phyloP scores from a whole-genome alignment of 192 early-diverging fungal genomes.

The Linnemannia hyalina region DNA sequence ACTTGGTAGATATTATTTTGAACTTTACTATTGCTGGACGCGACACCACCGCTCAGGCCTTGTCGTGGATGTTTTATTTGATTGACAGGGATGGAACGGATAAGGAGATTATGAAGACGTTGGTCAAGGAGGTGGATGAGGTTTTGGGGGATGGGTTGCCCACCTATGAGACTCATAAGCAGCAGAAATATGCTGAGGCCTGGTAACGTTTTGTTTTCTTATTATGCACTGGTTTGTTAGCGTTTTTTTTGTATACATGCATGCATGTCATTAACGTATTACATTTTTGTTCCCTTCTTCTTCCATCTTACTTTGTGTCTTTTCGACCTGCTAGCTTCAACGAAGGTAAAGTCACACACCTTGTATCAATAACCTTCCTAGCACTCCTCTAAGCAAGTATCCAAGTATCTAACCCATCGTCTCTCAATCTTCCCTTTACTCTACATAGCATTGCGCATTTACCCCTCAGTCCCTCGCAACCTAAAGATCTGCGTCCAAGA shows the following conservation, averaged over 20 bases:
- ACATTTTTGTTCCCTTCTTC: not conserved
- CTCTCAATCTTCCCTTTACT: not conserved
- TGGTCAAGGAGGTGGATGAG: conserved; percentile 53
- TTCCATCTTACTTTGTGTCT: not conserved
- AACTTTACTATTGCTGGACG: conserved; percentile 62
- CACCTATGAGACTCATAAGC: conserved; percentile 37
- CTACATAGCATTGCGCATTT: conserved; percentile 63
- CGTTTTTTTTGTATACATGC: not conserved
- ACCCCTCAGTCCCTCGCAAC: conserved; percentile 74
- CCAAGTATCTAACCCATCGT: not conserved
- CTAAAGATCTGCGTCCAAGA: conserved; percentile 68
- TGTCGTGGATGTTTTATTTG: conserved; percentile 68
- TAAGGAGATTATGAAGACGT: conserved; percentile 23
- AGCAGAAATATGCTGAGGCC: conserved; percentile 39
- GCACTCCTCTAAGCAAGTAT: not conserved
- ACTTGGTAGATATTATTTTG: conserved; percentile 60
- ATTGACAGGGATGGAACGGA: conserved; percentile 43
- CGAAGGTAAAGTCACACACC: conserved; percentile 15
- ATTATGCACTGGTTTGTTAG: not conserved
- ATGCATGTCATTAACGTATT: not conserved
- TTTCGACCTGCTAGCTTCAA: conserved; percentile 8
- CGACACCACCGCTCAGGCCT: conserved; percentile 68
- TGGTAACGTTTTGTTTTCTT: conserved; percentile 26
- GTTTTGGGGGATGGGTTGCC: conserved; percentile 12
- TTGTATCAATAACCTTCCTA: not conserved